These are phyloP conservation scores for Aspergillus bertholletiae DNA, from an alignment of 495 filamentous ascomycete species.

Conservation along the genomic window DNA sequence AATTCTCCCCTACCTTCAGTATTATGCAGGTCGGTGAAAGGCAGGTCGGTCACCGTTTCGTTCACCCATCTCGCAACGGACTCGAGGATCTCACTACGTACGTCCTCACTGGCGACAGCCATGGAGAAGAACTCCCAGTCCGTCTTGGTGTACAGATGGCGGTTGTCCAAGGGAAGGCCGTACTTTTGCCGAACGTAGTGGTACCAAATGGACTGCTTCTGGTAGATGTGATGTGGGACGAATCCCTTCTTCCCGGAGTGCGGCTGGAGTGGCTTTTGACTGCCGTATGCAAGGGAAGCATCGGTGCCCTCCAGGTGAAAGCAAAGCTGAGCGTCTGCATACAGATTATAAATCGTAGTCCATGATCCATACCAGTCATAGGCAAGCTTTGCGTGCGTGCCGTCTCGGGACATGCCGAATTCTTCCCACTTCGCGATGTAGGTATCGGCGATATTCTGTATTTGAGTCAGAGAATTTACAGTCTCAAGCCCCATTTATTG, in stretches of 20 bases:
- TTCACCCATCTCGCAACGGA: slow-evolving; percentile 81
- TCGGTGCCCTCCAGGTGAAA: slow-evolving; percentile 61
- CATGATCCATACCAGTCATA: slow-evolving; percentile 95
- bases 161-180: slow-evolving; percentile 80
- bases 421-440: slow-evolving; percentile 86
- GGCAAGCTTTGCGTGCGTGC: slow-evolving; percentile 80
- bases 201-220: slow-evolving; percentile 83
- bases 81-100: slow-evolving; percentile 70
- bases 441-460: slow-evolving; percentile 59
- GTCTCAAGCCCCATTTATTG: not conserved
- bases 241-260: slow-evolving; percentile 33
- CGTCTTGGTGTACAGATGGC: slow-evolving; percentile 86
- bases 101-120: slow-evolving; percentile 64
- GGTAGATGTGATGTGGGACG: slow-evolving; percentile 74
- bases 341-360: slow-evolving; percentile 93
- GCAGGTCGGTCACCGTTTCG: slow-evolving; percentile 72
- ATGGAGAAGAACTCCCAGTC: slow-evolving; percentile 94
- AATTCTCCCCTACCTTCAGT: slow-evolving; percentile 68
- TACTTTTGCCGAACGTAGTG: slow-evolving; percentile 75
- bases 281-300: slow-evolving; percentile 9
- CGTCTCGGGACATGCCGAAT: slow-evolving; percentile 75
- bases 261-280: slow-evolving; percentile 30
- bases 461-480: not conserved
- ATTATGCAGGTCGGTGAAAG: slow-evolving; percentile 82
- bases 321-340: slow-evolving; percentile 76